phyloP scores from a whole-genome alignment of 768 basidiomycete genomes.

The Polyporus arcularius region DNA sequence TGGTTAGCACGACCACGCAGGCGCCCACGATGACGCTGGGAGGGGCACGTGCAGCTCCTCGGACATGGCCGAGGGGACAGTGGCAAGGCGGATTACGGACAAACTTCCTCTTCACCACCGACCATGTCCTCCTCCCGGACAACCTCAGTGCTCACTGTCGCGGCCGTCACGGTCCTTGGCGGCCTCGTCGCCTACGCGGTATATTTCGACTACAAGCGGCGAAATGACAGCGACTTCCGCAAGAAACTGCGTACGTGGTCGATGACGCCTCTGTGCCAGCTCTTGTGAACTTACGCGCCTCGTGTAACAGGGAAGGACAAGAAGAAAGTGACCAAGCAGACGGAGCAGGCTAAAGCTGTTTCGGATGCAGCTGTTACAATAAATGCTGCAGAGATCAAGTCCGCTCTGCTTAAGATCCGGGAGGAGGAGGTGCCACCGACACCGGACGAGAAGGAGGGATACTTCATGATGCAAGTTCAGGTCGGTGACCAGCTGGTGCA shows the following conservation, averaged over 20 bases:
- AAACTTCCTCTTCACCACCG: conserved; percentile 22
- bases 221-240: conserved; percentile 86
- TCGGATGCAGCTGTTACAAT: conserved; percentile 23
- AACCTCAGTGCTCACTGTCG: conserved; percentile 42
- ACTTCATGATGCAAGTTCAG: conserved; percentile 89
- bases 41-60: conserved; percentile 10
- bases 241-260: conserved; percentile 75
- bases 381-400: conserved; percentile 53
- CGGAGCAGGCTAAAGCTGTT: conserved; percentile 42
- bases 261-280: conserved; percentile 15
- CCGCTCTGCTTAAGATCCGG: conserved; percentile 66
- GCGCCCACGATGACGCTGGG: neutral
- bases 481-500: conserved; percentile 82
- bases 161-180: conserved; percentile 50
- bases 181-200: conserved; percentile 75
- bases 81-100: conserved; percentile 12
- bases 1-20: neutral
- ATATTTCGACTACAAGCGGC: conserved; percentile 94
- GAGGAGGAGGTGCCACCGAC: conserved; percentile 66
- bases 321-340: conserved; percentile 78
- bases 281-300: neutral
- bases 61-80: conserved; percentile 10
- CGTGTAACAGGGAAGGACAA: conserved; percentile 79
- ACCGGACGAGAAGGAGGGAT: conserved; percentile 81
- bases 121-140: conserved; percentile 33